A percentile compares a stretch with the other conserved stretches of the same genome.
Evolutionary conservation across 441 rosid genomes (phyloP).

Genomic region (Croton laevigatus): DNA sequence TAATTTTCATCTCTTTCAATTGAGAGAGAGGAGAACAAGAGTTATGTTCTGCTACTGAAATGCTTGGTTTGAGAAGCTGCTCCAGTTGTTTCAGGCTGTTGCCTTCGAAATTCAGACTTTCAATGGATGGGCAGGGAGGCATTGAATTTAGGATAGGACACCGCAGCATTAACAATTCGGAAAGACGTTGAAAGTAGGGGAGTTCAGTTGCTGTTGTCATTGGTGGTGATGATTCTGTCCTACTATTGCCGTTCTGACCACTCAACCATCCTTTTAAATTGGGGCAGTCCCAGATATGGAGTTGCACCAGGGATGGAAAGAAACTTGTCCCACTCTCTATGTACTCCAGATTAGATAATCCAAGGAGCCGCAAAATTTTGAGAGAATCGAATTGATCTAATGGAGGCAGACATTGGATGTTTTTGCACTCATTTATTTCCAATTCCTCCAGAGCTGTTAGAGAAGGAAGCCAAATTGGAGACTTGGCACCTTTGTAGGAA

Average conservation of each 20-base stretch:
- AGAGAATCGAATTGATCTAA: constrained; percentile 15
- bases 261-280: constrained; percentile 18
- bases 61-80: neutral
- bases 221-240: neutral
- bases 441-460: constrained; percentile 13
- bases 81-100: neutral
- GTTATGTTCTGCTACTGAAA: neutral
- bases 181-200: constrained; percentile 20
- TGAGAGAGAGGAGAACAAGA: neutral
- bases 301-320: neutral
- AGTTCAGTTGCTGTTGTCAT: neutral
- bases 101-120: neutral
- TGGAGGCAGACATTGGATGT: neutral
- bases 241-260: no score
- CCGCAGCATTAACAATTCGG: accelerated
- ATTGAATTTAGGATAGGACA: neutral
- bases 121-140: constrained; percentile 5
- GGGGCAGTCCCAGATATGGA: accelerated
- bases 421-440: neutral
- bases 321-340: neutral
- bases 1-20: neutral
- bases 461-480: constrained; percentile 19
- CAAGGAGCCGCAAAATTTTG: neutral
- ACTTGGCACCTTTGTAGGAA: neutral
- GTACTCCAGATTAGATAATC: constrained; percentile 1